These are phyloP conservation scores for Limonomyces culmigenus DNA, from an alignment of 1,284 basidiomycete species.

Conservation along the genomic window DNA sequence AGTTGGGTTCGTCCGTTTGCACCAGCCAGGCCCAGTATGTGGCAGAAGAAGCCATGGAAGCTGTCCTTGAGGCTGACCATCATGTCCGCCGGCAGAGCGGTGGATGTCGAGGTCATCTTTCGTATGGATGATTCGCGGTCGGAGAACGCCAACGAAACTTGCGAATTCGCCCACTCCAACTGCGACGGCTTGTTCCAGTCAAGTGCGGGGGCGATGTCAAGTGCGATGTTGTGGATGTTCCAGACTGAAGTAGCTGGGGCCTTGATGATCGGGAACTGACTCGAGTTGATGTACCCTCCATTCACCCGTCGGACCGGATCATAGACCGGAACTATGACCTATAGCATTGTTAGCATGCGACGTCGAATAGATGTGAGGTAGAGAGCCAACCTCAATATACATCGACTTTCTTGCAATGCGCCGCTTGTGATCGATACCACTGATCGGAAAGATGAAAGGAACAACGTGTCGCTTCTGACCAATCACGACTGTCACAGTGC, in stretches of 20 bases:
- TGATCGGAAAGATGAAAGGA: no score
- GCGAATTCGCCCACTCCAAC: slow-evolving; percentile 14
- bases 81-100: no score
- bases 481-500: slow-evolving; percentile 1
- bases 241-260: not conserved
- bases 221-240: not conserved
- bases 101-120: slow-evolving; percentile 9
- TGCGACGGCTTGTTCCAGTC: not conserved
- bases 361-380: no score
- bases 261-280: no score
- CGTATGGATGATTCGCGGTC: slow-evolving; percentile 11
- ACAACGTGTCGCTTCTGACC: no score
- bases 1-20: slow-evolving; percentile 5
- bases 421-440: no score
- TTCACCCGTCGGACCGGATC: no score
- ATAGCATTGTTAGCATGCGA: no score
- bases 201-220: slow-evolving; percentile 1
- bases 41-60: slow-evolving; percentile 17
- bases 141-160: slow-evolving; percentile 16
- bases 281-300: no score
- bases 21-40: slow-evolving; percentile 2
- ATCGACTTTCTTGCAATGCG: slow-evolving; percentile 1
- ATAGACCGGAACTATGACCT: slow-evolving; percentile 1
- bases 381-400: slow-evolving; percentile 1
- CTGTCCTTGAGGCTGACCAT: slow-evolving; percentile 17